Base-by-base conservation (phyloP, 1,139 yeast species). In the Sugiyamaella castrensis region DNA sequence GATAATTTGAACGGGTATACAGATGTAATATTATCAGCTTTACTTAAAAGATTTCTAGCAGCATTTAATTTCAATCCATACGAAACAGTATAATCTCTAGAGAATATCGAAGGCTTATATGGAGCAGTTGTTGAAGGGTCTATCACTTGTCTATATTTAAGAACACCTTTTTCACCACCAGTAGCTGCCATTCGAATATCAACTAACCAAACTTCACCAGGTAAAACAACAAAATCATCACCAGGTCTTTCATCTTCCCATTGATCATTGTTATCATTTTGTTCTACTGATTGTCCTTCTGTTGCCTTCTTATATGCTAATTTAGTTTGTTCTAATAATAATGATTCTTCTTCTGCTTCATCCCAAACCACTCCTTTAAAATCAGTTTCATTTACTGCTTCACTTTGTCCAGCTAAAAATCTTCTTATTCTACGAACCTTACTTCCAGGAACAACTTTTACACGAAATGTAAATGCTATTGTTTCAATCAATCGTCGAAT, bases 331-430 rank as follows among this genome's bases (percentile, higher is more conserved):
- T 52, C 70, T 55, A 85, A 71, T 53, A 83, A 71, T 37, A 68
- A 67, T 47, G 75, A 76, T 69, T 87, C 95, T 70, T 86, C 95
- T 66, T 84, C 87, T 39, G 83, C 76, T 67, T 85, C 92, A 48
- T 83, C 80, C 98, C 98, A 92, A 32, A 79, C 87, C 46, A 89
- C 94, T 63, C 96, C 97, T 70, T 89, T 88, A 69, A 84, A 85
- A 59, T 89, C 97, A 63, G 84, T 80, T 71, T 92, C 98, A 40
- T 91, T 92, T 56, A 91, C 95, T 51, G 87, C 76, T 62, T 87
- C 95, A 53, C 91, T 84, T 73, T 92, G 98, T 47, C 98, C 98
- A 30, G 96, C 95, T 64, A 92, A 79, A 64, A 91, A 92, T 65
- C 98, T 80, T 73, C 96, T 81, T 53, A 91, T 77, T 67, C 96